Conservation (phyloP, 2,329 filamentous ascomycete species). For the Periconia sp. region DNA sequence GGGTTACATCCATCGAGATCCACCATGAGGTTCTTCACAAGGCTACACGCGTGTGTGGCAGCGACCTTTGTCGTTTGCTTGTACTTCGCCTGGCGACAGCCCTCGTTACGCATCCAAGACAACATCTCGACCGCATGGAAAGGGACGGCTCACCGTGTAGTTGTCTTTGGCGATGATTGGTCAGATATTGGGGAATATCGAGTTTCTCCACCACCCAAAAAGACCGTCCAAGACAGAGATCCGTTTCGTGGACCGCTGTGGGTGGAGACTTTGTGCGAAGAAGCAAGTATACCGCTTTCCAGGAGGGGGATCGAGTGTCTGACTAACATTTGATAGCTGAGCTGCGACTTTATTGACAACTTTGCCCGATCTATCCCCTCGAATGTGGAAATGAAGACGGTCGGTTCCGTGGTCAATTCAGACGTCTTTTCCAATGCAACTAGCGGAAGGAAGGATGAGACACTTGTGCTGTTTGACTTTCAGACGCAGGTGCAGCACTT, state of each 20-base stretch:
- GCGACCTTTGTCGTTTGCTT: conserved; percentile 33
- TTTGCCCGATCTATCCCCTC: conserved; percentile 42
- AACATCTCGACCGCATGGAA: conserved; percentile 37
- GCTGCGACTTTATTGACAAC: conserved; percentile 45
- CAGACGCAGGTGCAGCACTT: conserved; percentile 46
- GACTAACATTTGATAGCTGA: conserved; percentile 39
- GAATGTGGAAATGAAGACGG: conserved; percentile 17
- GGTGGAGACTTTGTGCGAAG: conserved; percentile 45
- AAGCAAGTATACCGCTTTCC: conserved; percentile 26
- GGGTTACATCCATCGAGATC: neutral
- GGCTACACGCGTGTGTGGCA: conserved; percentile 34
- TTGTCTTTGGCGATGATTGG: conserved; percentile 49
- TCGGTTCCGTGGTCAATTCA: conserved; percentile 40
- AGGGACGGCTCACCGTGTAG: conserved; percentile 36
- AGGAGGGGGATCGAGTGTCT: conserved; percentile 10
- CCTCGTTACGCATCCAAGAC: conserved; percentile 30
- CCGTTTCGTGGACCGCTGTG: conserved; percentile 39
- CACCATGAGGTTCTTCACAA: conserved; percentile 40
- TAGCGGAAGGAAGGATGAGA: conserved; percentile 21
- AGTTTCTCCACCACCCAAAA: conserved; percentile 33
- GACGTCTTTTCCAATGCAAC: conserved; percentile 37
- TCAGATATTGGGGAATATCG: conserved; percentile 46
- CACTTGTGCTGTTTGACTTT: conserved; percentile 38
- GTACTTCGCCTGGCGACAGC: conserved; percentile 38
- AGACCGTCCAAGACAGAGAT: conserved; percentile 29